Evolutionary conservation across 2,329 filamentous ascomycete genomes (phyloP).

Genomic region (Talaromyces sp.): DNA sequence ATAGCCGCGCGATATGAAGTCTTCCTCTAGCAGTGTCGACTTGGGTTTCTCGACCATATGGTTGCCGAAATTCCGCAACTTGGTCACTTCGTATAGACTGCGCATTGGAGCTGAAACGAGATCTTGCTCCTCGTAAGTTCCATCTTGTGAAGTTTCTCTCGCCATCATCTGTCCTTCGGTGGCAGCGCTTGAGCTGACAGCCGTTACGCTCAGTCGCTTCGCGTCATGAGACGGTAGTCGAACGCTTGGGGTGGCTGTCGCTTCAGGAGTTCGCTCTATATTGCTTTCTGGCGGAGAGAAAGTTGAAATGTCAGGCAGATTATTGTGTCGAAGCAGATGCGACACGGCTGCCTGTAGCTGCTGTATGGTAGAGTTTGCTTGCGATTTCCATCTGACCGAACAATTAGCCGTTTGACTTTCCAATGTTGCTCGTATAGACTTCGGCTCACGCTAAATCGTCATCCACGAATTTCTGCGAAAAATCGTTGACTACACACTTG

Average conservation of each 20-base stretch:
- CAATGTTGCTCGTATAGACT: not conserved
- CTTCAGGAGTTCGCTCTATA: conserved; percentile 27
- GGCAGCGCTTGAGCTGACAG: conserved; percentile 28
- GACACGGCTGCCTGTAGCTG: conserved; percentile 46
- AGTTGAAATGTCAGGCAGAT: conserved; percentile 41
- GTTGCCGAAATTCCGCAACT: conserved; percentile 43
- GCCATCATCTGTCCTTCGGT: conserved; percentile 39
- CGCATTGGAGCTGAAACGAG: conserved; percentile 52
- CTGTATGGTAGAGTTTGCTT: conserved; percentile 40
- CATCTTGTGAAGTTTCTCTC: conserved; percentile 45
- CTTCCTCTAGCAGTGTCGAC: conserved; percentile 41
- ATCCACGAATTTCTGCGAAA: conserved; percentile 54
- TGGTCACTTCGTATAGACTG: conserved; percentile 54
- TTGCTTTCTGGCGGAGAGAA: conserved; percentile 32
- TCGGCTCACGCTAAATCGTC: conserved; percentile 50
- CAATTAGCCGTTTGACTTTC: not conserved
- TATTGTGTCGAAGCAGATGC: conserved; percentile 43
- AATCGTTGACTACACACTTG: conserved; percentile 54
- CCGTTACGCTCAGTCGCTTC: not conserved
- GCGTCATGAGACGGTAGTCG: conserved; percentile 26
- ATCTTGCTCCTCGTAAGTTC: conserved; percentile 39
- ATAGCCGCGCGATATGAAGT: conserved; percentile 50
- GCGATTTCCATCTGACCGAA: conserved; percentile 43
- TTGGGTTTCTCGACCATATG: conserved; percentile 37
- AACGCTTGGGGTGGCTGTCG: conserved; percentile 26